These are phyloP conservation scores for Venturiaceae sp. DNA, from an alignment of 2,329 filamentous ascomycete genomes.

Conservation along the genomic window DNA sequence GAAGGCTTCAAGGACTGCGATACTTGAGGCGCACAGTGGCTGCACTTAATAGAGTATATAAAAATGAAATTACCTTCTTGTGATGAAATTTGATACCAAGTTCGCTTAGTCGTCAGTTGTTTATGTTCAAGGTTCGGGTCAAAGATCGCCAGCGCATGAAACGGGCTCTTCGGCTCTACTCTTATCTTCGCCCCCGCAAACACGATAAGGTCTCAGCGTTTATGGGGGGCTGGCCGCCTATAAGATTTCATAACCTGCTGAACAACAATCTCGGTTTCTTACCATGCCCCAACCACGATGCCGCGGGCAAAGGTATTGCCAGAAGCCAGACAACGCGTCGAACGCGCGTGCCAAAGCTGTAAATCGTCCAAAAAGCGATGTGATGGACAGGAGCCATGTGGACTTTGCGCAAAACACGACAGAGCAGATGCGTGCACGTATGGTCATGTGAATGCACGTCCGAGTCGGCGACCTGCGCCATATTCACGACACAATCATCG, in stretches of 20 bases:
- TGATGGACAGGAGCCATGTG: slow-evolving; percentile 13
- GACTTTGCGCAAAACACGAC: slow-evolving; percentile 14
- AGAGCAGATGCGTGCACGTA: slow-evolving; percentile 12
- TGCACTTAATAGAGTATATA: not conserved
- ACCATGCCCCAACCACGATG: slow-evolving; percentile 9
- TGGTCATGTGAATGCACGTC: slow-evolving; percentile 9
- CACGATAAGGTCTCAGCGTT: not conserved
- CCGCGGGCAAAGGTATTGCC: slow-evolving; percentile 16
- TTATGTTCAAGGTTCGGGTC: no score
- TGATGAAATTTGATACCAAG: not conserved
- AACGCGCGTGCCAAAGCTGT: slow-evolving; percentile 15
- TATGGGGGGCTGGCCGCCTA: no score
- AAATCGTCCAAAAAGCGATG: slow-evolving; percentile 16
- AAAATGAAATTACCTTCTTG: not conserved
- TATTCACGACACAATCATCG: slow-evolving; percentile 7
- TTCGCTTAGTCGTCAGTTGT: no score
- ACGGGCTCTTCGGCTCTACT: no score
- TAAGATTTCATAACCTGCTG: no score
- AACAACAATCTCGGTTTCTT: no score
- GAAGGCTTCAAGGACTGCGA: slow-evolving; percentile 15
- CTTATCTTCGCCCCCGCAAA: not conserved
- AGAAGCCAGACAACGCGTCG: slow-evolving; percentile 15
- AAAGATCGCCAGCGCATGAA: no score
- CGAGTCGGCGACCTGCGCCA: slow-evolving; percentile 5
- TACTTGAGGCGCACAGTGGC: not conserved